Base-by-base conservation (phyloP, 2,329 filamentous ascomycete species). In the Trichophyton benhamiae region DNA sequence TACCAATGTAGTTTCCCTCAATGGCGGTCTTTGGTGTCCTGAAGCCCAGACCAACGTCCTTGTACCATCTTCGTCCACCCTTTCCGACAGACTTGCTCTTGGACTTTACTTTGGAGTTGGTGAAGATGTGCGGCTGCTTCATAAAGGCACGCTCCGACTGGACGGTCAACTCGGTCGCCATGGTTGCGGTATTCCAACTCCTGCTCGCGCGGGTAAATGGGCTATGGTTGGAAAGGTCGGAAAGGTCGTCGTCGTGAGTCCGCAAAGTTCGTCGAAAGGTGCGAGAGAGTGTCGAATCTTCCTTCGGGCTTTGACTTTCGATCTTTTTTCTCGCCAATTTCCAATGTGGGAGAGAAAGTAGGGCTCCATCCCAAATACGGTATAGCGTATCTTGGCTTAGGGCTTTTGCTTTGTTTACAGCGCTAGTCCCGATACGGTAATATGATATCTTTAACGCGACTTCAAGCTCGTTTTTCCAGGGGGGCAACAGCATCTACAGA, bases 41-140 rank as follows among this genome's bases (percentile, higher is more conserved):
- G 89, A 99, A 99, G 75, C 94, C 94, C 80, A 99, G 86, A 82
- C 94, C 94, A 74, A 99, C 91, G 77, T 99, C 94, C 88, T 99
- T 99, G 82, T 95, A 96, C 91, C 87, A 92, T 91, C 91, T 87
- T 81, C 89, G 88, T 74, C 89, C 90, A 79, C 85, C 88, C 87
- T 95, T 95, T 79, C 91, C 91, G 73, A 87, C 87, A 78, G 87
- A 80, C 74, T 80, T 87, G 79, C 82, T 82, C 78, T 88, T 89
- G 77, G 86, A 81, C 84, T 91, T 90, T 79, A 83, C 82, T 88
- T 99, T 99, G 78, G 87, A 84, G 87, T 97, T 96, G 76, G 89
- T 86, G 89, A 97, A 99, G 85, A 99, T 96, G 82, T 99, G 94
- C 80, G 94, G 94, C 86, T 99, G 92, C 88, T 99, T 99, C 83